A percentile compares a stretch with the other conserved stretches of the same genome.
Conservation (phyloP, 345 rosid species). For the Mercurialis annua region DNA sequence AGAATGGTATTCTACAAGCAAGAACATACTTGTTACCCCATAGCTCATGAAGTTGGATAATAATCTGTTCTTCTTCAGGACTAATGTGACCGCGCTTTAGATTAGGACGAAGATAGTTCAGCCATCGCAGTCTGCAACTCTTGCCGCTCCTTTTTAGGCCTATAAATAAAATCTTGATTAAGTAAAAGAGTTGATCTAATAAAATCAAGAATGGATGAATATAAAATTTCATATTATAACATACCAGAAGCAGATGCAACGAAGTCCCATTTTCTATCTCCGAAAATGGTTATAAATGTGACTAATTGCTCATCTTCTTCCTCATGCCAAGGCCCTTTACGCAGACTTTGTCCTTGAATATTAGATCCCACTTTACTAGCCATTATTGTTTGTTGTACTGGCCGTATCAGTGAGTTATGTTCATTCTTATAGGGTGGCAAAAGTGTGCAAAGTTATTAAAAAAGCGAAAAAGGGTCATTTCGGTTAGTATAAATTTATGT, state of each 20-base stretch:
- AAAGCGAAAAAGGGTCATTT: no score
- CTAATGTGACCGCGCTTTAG: slow-evolving; percentile 55
- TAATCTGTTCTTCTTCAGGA: slow-evolving; percentile 52
- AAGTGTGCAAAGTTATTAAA: no score
- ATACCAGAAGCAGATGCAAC: slow-evolving; percentile 54
- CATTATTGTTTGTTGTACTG: slow-evolving; percentile 9
- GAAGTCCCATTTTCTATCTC: slow-evolving; percentile 68
- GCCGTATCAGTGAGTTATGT: background rate
- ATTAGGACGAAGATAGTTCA: slow-evolving; percentile 62
- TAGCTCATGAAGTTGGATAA: slow-evolving; percentile 48
- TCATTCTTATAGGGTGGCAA: slow-evolving; percentile 31
- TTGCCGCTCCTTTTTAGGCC: slow-evolving; percentile 70
- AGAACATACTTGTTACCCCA: slow-evolving; percentile 73
- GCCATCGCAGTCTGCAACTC: slow-evolving; percentile 74
- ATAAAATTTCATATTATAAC: no score
- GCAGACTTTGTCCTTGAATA: slow-evolving; percentile 38
- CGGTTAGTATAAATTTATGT: no score
- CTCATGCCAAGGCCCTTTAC: slow-evolving; percentile 62
- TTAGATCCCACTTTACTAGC: slow-evolving; percentile 19
- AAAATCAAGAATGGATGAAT: no score
- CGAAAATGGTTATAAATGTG: slow-evolving; percentile 42
- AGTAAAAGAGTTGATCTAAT: no score
- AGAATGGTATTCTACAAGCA: background rate
- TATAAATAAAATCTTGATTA: no score
- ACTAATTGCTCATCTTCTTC: slow-evolving; percentile 54